These are phyloP conservation scores for Galeopsis tetrahit DNA, from an alignment of 257 asterid species.

Conservation along the genomic window DNA sequence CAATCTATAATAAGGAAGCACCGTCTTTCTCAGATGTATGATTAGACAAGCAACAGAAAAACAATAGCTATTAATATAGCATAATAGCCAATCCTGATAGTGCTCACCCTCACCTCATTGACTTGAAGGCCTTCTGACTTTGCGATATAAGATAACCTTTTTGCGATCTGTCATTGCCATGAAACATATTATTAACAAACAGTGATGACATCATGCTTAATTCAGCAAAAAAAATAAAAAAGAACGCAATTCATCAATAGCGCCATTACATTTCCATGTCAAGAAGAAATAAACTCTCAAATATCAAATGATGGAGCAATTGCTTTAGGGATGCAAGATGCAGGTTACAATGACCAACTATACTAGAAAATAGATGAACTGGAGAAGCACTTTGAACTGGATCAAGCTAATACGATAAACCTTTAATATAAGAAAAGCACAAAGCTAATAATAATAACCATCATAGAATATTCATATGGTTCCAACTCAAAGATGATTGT, in stretches of 20 bases:
- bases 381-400: neutral
- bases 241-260: neutral
- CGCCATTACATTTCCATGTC: slow-evolving; percentile 21
- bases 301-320: slow-evolving; percentile 14
- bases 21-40: slow-evolving; percentile 31
- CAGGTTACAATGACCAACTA: slow-evolving; percentile 3
- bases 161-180: slow-evolving; percentile 71
- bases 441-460: slow-evolving; percentile 1
- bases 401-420: neutral
- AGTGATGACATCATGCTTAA: slow-evolving; percentile 25
- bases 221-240: slow-evolving; percentile 33
- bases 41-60: slow-evolving; percentile 22
- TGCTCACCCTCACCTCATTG: slow-evolving; percentile 60
- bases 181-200: slow-evolving; percentile 30
- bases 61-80: slow-evolving; percentile 11
- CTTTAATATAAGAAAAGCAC: neutral
- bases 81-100: slow-evolving; percentile 10
- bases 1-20: slow-evolving; percentile 57
- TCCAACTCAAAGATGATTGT: neutral
- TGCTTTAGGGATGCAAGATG: neutral
- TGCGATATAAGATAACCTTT: slow-evolving; percentile 85
- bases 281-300: slow-evolving; percentile 16
- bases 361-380: slow-evolving; percentile 18
- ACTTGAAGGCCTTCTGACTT: slow-evolving; percentile 85
- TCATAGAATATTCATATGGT: neutral